Evolutionary conservation across 345 rosid genomes (phyloP).

Genomic region (Dipteronia dyeriana): DNA sequence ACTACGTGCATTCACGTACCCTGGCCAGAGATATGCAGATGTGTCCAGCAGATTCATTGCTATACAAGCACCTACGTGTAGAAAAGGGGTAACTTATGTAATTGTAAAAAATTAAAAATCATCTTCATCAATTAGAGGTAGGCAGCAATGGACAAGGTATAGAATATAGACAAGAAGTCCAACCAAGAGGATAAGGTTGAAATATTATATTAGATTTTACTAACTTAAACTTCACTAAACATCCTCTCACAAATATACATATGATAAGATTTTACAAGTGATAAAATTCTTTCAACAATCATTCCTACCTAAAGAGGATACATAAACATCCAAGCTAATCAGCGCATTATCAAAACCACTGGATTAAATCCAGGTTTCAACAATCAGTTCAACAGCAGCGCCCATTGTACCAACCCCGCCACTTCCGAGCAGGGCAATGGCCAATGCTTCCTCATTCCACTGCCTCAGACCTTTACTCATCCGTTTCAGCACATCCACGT

Average conservation of each 20-base stretch:
- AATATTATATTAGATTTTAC: too few species aligned
- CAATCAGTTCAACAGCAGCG: conserved; percentile 70
- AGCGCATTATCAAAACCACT: not conserved
- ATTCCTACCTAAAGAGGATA: too few species aligned
- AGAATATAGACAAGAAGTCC: too few species aligned
- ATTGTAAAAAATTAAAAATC: too few species aligned
- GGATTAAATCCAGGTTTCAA: conserved; percentile 36
- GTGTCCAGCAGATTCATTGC: conserved; percentile 87
- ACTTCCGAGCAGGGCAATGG: conserved; percentile 61
- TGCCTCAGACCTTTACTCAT: conserved; percentile 76
- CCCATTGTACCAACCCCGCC: conserved; percentile 71
- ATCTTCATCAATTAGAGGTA: too few species aligned
- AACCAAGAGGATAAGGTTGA: too few species aligned
- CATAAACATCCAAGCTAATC: not conserved
- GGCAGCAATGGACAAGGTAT: too few species aligned
- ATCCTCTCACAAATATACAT: not conserved
- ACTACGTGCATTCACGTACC: conserved; percentile 55
- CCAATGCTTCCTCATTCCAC: conserved; percentile 83
- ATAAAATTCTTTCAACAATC: not conserved
- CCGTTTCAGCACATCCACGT: conserved; percentile 70
- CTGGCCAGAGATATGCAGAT: conserved; percentile 92
- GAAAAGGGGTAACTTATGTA: too few species aligned
- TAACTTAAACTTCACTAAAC: not conserved
- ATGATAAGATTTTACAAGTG: not conserved
- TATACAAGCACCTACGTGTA: conserved; percentile 35